phyloP scores from a whole-genome alignment of 1,139 yeast species.

The Waltiozyma sp. region DNA sequence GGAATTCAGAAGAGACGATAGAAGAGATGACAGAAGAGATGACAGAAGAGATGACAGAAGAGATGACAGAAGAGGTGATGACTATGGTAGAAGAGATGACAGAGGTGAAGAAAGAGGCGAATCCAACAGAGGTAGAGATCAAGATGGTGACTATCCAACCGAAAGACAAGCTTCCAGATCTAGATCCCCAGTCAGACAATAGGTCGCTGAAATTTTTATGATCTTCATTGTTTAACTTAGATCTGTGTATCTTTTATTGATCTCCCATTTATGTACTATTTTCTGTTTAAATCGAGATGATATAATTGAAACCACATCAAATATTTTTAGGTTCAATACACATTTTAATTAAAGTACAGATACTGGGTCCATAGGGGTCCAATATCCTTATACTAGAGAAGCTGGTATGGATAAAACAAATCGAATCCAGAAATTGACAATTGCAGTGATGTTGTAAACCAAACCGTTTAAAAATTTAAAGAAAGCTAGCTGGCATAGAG shows the following conservation, averaged over 20 bases:
- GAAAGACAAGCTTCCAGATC: conserved; percentile 16
- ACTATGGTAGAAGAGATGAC: conserved; percentile 11
- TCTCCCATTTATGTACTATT: too few relatives aligned
- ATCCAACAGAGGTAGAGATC: conserved; percentile 7
- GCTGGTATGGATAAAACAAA: too few relatives aligned
- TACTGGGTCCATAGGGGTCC: too few relatives aligned
- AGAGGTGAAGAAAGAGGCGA: conserved; percentile 14
- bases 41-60: conserved; percentile 10
- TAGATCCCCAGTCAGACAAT: conserved; percentile 20
- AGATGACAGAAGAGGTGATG: conserved; percentile 5
- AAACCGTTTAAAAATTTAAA: too few relatives aligned
- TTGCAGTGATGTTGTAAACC: too few relatives aligned
- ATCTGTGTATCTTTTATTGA: background rate
- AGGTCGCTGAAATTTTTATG: background rate
- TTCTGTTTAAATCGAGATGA: too few relatives aligned
- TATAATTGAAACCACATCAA: too few relatives aligned
- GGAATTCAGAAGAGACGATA: conserved; percentile 9
- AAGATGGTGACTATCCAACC: conserved; percentile 3
- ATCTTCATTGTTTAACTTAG: background rate
- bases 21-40: conserved; percentile 8
- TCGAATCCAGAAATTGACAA: too few relatives aligned
- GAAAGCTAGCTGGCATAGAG: too few relatives aligned
- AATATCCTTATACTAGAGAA: too few relatives aligned
- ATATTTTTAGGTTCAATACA: too few relatives aligned
- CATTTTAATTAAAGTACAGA: too few relatives aligned